Base-by-base conservation (phyloP, 2,329 filamentous ascomycete genomes). In the Colletotrichum eleusines region DNA sequence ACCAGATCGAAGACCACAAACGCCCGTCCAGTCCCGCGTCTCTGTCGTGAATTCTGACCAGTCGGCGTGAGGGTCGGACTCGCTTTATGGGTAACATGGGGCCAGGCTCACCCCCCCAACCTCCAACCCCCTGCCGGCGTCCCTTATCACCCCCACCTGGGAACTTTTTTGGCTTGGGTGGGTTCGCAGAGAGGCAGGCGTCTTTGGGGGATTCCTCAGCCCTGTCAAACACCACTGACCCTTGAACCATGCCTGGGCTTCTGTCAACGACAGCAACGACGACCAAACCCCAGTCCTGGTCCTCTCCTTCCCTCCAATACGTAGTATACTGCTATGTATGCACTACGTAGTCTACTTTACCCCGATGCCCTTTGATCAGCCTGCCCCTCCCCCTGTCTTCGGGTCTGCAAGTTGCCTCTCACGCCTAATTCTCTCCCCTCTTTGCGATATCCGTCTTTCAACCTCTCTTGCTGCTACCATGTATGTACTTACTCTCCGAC, bases 81-180 rank as follows among this genome's bases (percentile, higher is more conserved):
- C 51, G 33, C 7, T 35, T 16, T 53, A 58, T 68, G 60, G 54
- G 26, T 6, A 5, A 12, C 35, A 35, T 28, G 31, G n/a, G n/a
- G n/a, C n/a, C n/a, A n/a, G n/a, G n/a, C n/a, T n/a, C n/a, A n/a
- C n/a, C n/a, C n/a, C n/a, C n/a, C n/a, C n/a, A n/a, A n/a, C n/a
- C n/a, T n/a, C n/a, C n/a, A n/a, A n/a, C n/a, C n/a, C n/a, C n/a
- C n/a, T n/a, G n/a, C n/a, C 46, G 38, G 44, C 46, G 31, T 55
- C 59, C 60, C 69, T 72, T 69, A 69, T 69, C 69, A 65, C 65
- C 65, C 69, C 65, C 65, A 65, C 66, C 26, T 69, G 60, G 64
- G 65, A 72, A 72, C 66, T 69, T 72, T 69, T 69, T 69, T 63
- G 69, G 59, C 64, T 60, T 33, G 60, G 50, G 59, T 69, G 69